Evolutionary conservation across 2,329 filamentous ascomycete genomes (phyloP).

Genomic region (Diaporthe citriasiana): DNA sequence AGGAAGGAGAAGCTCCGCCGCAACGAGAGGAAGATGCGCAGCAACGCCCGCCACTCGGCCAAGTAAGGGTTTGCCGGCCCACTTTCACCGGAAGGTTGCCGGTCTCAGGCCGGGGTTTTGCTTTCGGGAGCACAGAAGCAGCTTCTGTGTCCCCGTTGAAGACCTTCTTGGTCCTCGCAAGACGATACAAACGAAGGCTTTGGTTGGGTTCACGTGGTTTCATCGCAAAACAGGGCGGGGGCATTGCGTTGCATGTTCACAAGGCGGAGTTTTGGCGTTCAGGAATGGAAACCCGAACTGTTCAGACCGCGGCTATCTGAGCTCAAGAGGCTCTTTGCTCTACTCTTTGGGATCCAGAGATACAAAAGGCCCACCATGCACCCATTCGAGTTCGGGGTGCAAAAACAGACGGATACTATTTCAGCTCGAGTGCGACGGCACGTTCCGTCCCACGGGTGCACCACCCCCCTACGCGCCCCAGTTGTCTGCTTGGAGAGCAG

Average conservation of each 20-base stretch:
- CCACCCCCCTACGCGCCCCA: background rate
- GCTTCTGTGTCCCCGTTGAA: background rate
- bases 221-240: too few relatives aligned
- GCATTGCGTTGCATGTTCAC: slow-evolving; percentile 3
- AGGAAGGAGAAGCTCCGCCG: slow-evolving; percentile 78
- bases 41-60: slow-evolving; percentile 69
- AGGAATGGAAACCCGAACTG: slow-evolving; percentile 6
- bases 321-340: background rate
- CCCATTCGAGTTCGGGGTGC: background rate
- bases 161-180: background rate
- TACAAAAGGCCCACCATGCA: background rate
- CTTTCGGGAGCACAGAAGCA: background rate
- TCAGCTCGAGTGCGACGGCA: background rate
- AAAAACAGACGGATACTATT: too few relatives aligned
- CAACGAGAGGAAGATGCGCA: slow-evolving; percentile 78
- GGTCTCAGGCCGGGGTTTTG: too few relatives aligned
- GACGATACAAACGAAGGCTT: background rate
- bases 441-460: too few relatives aligned
- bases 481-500: background rate
- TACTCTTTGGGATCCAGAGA: background rate
- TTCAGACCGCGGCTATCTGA: background rate
- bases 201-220: background rate
- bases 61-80: slow-evolving; percentile 34
- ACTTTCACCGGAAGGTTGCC: too few relatives aligned
- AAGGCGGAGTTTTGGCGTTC: slow-evolving; percentile 39